Conservation (phyloP, 208 protist genomes). For the Trypanosoma vivax region DNA sequence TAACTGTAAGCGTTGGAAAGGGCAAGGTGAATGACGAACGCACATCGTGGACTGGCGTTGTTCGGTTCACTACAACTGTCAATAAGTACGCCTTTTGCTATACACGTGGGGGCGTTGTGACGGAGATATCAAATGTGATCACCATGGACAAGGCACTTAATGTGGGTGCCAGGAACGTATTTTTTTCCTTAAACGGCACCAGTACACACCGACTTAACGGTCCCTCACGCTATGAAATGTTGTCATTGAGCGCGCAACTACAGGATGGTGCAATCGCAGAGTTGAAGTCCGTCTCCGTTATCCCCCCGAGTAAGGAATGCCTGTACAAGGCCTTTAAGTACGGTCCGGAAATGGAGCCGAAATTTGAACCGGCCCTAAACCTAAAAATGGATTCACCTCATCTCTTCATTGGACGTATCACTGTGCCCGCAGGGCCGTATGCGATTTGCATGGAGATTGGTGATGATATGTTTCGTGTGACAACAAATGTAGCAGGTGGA, state of each 20-base stretch:
- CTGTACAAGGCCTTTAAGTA: conserved; percentile 71
- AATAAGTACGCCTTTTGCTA: conserved; percentile 66
- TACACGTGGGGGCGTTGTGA: conserved; percentile 28
- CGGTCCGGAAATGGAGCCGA: conserved; percentile 14
- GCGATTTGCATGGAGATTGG: conserved; percentile 65
- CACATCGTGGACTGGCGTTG: conserved; percentile 61
- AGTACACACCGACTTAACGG: too few species aligned
- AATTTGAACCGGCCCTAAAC: conserved; percentile 20
- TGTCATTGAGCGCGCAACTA: too few species aligned
- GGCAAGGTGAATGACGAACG: conserved; percentile 26
- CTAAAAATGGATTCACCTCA: conserved; percentile 11
- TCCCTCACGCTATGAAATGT: too few species aligned
- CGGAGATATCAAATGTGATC: conserved; percentile 51
- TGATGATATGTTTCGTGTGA: conserved; percentile 54
- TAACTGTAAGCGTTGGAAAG: conserved; percentile 36
- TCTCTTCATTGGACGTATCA: conserved; percentile 33
- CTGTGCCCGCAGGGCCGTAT: conserved; percentile 24
- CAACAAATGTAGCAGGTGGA: conserved; percentile 1
- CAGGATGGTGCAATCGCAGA: too few species aligned
- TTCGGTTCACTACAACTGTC: conserved; percentile 36
- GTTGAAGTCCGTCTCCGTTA: conserved; percentile 33
- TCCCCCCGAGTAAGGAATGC: conserved; percentile 45
- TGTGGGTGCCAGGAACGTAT: too few species aligned
- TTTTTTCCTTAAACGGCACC: too few species aligned
- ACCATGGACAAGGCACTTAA: conserved; percentile 27